Evolutionary conservation across 176 grass and related monocot genomes (phyloP).

Genomic region (Juncus effusus): DNA sequence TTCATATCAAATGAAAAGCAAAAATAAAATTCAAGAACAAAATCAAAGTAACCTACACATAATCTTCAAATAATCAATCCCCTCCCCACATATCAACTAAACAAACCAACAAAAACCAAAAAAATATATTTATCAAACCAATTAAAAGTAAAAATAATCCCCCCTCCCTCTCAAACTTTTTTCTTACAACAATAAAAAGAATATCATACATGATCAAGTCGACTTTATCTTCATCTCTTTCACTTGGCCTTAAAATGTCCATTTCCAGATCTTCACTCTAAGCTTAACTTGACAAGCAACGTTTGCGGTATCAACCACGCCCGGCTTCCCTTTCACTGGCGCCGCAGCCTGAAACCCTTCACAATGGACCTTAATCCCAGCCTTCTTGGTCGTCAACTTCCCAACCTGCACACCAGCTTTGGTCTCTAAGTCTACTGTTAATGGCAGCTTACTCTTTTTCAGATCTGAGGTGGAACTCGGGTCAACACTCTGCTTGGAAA

Average conservation of each 20-base stretch:
- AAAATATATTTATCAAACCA: conserved; percentile 40
- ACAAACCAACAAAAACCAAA: conserved; percentile 26
- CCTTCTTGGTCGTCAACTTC: conserved; percentile 66
- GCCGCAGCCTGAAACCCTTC: conserved; percentile 50
- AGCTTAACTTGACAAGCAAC: conserved; percentile 74
- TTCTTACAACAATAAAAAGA: conserved; percentile 19
- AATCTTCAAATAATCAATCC: conserved; percentile 4
- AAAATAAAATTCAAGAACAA: neutral
- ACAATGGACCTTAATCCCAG: conserved; percentile 71
- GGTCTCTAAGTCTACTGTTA: conserved; percentile 72
- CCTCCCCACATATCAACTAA: conserved; percentile 35
- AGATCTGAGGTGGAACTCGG: conserved; percentile 60
- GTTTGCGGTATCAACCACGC: conserved; percentile 31
- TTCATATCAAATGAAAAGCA: neutral
- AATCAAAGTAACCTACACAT: conserved; percentile 16
- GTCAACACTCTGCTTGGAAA: conserved; percentile 55
- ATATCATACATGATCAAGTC: conserved; percentile 22
- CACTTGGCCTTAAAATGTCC: conserved; percentile 61
- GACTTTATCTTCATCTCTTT: neutral
- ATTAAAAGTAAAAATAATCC: conserved; percentile 6
- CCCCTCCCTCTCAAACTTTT: neutral
- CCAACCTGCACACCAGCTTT: conserved; percentile 85
- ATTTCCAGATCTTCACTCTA: conserved; percentile 99
- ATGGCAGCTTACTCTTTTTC: conserved; percentile 64
- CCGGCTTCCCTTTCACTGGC: conserved; percentile 46